A percentile compares a stretch with the other conserved stretches of the same genome.
Conservation (phyloP, 257 asterid genomes). For the Petunia secreta region DNA sequence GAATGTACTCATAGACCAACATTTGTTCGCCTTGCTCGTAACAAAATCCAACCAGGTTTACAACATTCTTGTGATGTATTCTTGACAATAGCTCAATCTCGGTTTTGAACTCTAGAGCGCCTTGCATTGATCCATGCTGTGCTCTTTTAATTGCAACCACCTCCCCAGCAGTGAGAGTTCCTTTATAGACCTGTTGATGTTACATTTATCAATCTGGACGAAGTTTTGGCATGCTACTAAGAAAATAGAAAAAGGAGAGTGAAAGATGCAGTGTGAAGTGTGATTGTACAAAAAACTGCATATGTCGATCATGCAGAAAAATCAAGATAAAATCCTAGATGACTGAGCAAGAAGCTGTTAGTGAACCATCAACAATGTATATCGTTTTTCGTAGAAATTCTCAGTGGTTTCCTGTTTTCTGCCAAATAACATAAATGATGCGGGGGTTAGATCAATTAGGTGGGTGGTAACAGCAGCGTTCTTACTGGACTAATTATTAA, state of each 20-base stretch:
- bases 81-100: constrained; percentile 93
- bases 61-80: constrained; percentile 89
- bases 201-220: constrained; percentile 18
- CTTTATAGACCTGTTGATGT: constrained; percentile 70
- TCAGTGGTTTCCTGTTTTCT: background rate
- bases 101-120: constrained; percentile 80
- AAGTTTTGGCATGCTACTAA: constrained; percentile 18
- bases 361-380: constrained; percentile 4
- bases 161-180: constrained; percentile 54
- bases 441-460: background rate
- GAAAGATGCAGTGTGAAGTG: background rate
- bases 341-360: background rate
- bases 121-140: constrained; percentile 93
- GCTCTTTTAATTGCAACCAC: constrained; percentile 89
- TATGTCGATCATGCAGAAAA: constrained; percentile 2
- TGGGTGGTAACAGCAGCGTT: background rate
- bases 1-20: constrained; percentile 80
- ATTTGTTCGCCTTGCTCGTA: constrained; percentile 94
- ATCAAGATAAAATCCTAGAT: background rate
- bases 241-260: background rate
- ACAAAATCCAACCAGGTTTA: constrained; percentile 90
- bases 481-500: background rate
- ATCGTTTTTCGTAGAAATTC: background rate
- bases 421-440: background rate
- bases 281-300: background rate